Percentiles rank a stretch among this genome's conserved stretches.
Conservation (phyloP, 2,329 filamentous ascomycete genomes). For the Knoxdaviesia capensis region DNA sequence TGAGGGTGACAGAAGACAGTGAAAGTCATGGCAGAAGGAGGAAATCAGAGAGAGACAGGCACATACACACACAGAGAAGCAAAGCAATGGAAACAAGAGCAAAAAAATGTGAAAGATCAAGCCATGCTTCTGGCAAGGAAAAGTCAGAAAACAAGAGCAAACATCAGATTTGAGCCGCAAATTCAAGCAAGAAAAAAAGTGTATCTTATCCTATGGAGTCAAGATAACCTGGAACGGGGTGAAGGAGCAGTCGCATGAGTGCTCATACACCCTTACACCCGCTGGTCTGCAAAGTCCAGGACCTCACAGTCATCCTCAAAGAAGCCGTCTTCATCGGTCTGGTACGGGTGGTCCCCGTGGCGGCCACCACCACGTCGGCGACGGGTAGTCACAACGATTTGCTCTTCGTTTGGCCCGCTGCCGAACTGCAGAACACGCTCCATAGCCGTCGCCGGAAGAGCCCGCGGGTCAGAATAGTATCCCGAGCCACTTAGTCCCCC, state of each 20-base stretch:
- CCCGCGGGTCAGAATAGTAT: conserved; percentile 23
- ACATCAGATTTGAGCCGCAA: neutral
- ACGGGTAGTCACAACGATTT: conserved; percentile 67
- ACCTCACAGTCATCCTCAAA: conserved; percentile 90
- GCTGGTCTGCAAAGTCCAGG: conserved; percentile 63
- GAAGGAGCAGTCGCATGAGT: neutral
- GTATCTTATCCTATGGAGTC: no score
- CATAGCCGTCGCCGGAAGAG: conserved; percentile 42
- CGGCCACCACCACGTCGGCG: conserved; percentile 35
- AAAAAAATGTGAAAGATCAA: neutral
- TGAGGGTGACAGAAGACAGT: no score
- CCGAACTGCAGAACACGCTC: conserved; percentile 39
- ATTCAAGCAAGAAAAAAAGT: neutral
- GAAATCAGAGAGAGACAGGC: neutral
- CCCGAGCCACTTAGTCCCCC: no score
- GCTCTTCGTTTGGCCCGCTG: conserved; percentile 35
- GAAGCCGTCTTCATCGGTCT: conserved; percentile 51
- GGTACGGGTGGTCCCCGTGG: conserved; percentile 12
- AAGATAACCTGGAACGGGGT: no score
- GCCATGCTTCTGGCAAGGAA: neutral
- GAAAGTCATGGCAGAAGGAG: no score
- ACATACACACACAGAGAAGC: neutral
- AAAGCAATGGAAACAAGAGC: neutral
- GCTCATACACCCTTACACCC: conserved; percentile 23
- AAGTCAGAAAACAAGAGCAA: neutral